Evolutionary conservation across 1,139 yeast species (phyloP), one percentile per base, ranked within the genome.

Genomic region (Kodamaea suecica): DNA sequence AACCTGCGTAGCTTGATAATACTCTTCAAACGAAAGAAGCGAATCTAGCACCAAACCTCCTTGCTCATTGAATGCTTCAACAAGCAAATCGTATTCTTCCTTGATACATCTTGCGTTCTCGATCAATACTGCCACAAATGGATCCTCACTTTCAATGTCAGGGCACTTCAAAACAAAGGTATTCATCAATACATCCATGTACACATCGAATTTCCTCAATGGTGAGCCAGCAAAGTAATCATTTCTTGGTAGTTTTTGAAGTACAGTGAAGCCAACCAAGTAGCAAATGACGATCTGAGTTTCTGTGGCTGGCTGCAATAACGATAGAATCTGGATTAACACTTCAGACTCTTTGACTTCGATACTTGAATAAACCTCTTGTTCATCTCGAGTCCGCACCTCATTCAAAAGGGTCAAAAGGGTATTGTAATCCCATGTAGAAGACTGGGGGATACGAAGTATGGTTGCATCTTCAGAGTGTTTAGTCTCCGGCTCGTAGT

Each of bases 1-100:
- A 0, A 81, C 79, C 27, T 72, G 68, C 35, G 59, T 61, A 10
- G 79, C 49, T 37, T 70, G 80, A 33, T 51, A 57, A 16, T 63
- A 59, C 24, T 52, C 57, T 1, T 45, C 55, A 40, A 57, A 67
- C 15, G 49, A 40, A 28, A 50, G 49, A 11, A 31, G 19, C n/a
- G 30, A 35, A 13, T 33, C 38, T 17, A 47, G 37, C 13, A 44
- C 41, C 7, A 42, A 10, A 5, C 40, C 47, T 16, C 45, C 39
- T 9, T 35, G 28, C 16, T 35, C 30, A 23, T 30, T 34, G 31
- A 41, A 34, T 17, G 51, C 47, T 11, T 47, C 48, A 20, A 55
- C 35, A n/a, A 61, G 34, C 28, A 52, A 51, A 4, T 51, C 41
- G 23, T 52, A 50, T 24, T 60, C 45, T 3, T 51, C 50, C 12